Evolutionary conservation across 2,329 filamentous ascomycete species (phyloP).

Genomic region (Metarhizium sp.): DNA sequence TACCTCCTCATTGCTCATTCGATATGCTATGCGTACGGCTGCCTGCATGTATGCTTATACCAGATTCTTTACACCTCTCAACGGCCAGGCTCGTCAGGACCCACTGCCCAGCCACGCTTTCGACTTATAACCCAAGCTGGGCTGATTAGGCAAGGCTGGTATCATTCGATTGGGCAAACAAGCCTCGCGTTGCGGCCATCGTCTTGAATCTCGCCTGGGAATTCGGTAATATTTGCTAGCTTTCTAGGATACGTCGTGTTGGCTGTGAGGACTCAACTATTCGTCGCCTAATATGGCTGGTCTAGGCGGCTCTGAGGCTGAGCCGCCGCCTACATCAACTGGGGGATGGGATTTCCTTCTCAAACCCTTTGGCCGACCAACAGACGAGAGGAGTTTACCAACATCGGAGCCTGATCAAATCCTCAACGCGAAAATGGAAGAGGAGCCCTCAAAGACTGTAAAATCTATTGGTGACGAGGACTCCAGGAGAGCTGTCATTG

Average conservation of each 20-base stretch:
- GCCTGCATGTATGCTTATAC: neutral
- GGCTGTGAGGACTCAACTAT: neutral
- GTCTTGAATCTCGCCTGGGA: neutral
- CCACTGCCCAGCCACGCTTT: slow-evolving; percentile 5
- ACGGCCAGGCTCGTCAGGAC: neutral
- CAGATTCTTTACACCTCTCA: neutral
- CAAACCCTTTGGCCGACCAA: slow-evolving; percentile 18
- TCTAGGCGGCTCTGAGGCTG: slow-evolving; percentile 17
- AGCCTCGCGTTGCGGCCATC: neutral
- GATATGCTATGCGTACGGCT: neutral
- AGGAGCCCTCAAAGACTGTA: neutral
- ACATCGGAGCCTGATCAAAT: slow-evolving; percentile 6
- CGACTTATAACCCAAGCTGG: slow-evolving; percentile 2
- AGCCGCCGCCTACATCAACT: slow-evolving; percentile 15
- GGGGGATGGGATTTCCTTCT: slow-evolving; percentile 18
- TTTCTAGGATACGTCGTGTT: neutral
- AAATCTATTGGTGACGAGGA: neutral
- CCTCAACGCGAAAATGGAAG: slow-evolving; percentile 12
- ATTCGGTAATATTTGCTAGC: neutral
- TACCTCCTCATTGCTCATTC: neutral
- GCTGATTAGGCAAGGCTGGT: slow-evolving; percentile 1
- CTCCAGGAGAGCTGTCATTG: slow-evolving; percentile 59
- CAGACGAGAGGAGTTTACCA: slow-evolving; percentile 6
- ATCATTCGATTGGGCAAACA: neutral
- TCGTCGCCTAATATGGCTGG: slow-evolving; percentile 20